Evolutionary conservation across 1,284 basidiomycete genomes (phyloP).

Genomic region (Erythrobasidium hasegawianum): DNA sequence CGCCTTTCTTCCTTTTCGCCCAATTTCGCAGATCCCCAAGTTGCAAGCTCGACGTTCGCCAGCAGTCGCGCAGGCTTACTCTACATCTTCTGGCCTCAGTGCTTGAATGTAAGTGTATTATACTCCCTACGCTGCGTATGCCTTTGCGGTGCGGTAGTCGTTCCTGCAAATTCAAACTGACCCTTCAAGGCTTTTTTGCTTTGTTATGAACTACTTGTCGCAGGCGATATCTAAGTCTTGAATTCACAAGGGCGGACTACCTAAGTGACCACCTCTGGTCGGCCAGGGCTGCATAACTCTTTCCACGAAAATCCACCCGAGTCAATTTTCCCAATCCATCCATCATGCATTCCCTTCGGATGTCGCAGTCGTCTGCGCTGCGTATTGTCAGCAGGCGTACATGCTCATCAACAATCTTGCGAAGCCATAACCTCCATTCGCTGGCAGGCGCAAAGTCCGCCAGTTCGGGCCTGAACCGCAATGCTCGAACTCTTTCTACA

Average conservation of each 20-base stretch:
- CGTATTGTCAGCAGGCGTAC: neutral
- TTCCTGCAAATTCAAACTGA: no score
- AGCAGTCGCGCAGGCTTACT: neutral
- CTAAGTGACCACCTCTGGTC: constrained; percentile 6
- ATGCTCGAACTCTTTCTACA: no score
- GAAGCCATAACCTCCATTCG: neutral
- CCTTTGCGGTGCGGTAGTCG: no score
- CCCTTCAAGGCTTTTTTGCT: no score
- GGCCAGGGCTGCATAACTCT: neutral
- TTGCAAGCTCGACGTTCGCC: constrained; percentile 4
- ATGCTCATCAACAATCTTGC: constrained; percentile 7
- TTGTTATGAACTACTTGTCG: no score
- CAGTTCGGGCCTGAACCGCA: neutral
- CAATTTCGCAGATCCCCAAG: neutral
- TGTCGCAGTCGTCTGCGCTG: no score
- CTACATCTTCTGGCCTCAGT: no score
- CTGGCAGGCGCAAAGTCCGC: constrained; percentile 22
- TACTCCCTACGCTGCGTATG: no score
- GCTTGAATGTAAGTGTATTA: no score
- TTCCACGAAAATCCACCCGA: neutral
- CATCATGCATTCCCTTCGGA: no score
- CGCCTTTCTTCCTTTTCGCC: neutral
- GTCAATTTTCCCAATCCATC: no score
- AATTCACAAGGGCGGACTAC: constrained; percentile 2
- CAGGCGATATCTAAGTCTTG: neutral